Evolutionary conservation across 495 filamentous ascomycete genomes (phyloP).

Genomic region (Glonium stellatum): DNA sequence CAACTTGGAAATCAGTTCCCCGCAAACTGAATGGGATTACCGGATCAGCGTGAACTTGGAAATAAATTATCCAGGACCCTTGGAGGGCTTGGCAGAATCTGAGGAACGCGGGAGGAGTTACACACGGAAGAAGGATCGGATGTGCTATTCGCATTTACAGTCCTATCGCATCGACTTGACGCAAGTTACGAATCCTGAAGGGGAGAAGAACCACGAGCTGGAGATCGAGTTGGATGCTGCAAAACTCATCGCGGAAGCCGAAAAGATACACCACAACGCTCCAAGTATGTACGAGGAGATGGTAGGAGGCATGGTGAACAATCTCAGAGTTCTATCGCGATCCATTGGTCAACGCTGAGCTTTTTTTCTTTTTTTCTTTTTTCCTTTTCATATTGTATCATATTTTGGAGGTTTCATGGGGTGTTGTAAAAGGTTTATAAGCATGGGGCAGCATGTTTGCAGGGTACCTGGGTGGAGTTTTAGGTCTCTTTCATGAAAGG

Average conservation of each 20-base stretch:
- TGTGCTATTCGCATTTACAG: slow-evolving; percentile 11
- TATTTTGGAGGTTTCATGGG: no score
- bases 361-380: no score
- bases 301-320: slow-evolving; percentile 25
- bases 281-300: slow-evolving; percentile 16
- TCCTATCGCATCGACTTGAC: slow-evolving; percentile 26
- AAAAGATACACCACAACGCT: background rate
- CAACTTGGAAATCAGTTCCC: slow-evolving; percentile 26
- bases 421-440: background rate
- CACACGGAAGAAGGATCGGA: slow-evolving; percentile 20
- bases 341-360: slow-evolving; percentile 1
- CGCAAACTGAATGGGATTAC: slow-evolving; percentile 28
- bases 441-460: no score
- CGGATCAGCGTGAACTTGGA: slow-evolving; percentile 28
- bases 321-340: slow-evolving; percentile 21
- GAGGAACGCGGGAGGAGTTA: slow-evolving; percentile 5
- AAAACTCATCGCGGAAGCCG: slow-evolving; percentile 6
- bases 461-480: background rate
- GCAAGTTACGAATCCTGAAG: slow-evolving; percentile 12
- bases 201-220: slow-evolving; percentile 25
- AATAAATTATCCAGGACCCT: slow-evolving; percentile 19
- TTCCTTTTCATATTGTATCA: no score
- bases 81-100: slow-evolving; percentile 8
- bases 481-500: background rate
- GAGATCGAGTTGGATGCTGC: slow-evolving; percentile 20